These are phyloP conservation scores for Auriculariales sp. DNA, from an alignment of 768 basidiomycete species.

Conservation along the genomic window DNA sequence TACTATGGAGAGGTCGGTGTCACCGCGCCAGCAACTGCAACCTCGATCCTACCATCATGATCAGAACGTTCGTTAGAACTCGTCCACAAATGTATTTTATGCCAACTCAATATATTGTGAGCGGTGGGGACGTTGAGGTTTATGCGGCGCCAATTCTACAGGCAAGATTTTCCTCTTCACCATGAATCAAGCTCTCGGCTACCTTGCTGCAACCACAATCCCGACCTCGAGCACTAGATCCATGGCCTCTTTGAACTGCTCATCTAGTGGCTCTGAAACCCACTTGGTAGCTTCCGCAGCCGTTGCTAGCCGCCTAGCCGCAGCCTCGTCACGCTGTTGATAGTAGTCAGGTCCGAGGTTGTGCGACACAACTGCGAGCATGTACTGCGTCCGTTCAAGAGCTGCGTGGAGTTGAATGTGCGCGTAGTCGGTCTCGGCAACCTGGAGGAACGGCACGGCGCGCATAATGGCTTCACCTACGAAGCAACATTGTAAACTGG, in stretches of 20 bases:
- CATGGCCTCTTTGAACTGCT: constrained; percentile 39
- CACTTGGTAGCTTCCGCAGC: constrained; percentile 16
- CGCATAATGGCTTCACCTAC: constrained; percentile 28
- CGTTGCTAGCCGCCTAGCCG: constrained; percentile 32
- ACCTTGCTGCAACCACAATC: constrained; percentile 27
- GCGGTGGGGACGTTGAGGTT: no score
- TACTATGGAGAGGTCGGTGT: constrained; percentile 19
- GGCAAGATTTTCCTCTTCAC: no score
- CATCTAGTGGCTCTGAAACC: constrained; percentile 7
- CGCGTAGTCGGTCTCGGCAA: constrained; percentile 53
- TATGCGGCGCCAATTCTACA: no score
- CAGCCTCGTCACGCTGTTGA: constrained; percentile 35
- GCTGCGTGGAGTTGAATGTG: constrained; percentile 43
- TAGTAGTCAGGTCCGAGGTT: constrained; percentile 38
- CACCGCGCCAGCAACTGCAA: no score
- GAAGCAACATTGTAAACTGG: constrained; percentile 13
- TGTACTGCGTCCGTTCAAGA: constrained; percentile 54
- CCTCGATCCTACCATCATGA: no score
- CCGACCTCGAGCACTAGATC: constrained; percentile 47
- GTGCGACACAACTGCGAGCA: constrained; percentile 56
- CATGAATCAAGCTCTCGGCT: no score
- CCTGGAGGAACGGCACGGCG: constrained; percentile 44
- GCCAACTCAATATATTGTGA: no score
- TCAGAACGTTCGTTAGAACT: no score
- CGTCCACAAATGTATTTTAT: no score